Evolutionary conservation across 2,329 filamentous ascomycete genomes (phyloP), one percentile per base, ranked within the genome.

Genomic region (Arthrobotrys musiformis): DNA sequence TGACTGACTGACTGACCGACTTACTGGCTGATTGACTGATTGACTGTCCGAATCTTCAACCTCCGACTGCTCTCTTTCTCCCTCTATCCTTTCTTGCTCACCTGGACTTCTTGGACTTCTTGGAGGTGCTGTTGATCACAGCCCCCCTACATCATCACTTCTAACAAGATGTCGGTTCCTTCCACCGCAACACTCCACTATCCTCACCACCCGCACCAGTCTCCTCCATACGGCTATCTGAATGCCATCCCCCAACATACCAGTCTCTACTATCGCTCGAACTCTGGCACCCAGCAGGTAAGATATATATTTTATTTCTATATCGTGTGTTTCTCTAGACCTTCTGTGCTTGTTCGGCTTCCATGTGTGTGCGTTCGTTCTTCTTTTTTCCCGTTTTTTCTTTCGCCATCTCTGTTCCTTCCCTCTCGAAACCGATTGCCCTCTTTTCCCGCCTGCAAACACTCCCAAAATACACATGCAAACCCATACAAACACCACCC

Each of bases 161-260:
- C n/a, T 35, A 64, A 52, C 44, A 70, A 54, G 60, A 77, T 77
- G 73, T 77, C 73, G 22, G 73, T 70, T 56, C 73, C 73, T 22
- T 77, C 73, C 30, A 77, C 73, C 2, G 73, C 73, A 60, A 77
- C 73, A 64, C 73, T 77, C 54, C 73, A 77, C 61, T 77, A 77
- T 44, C 73, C 73, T 44, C 73, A 77, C 50, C 66, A 70, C 58
- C 73, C 66, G 35, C 64, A 68, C 50, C 73, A 77, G 24, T 77
- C 73, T 60, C 73, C 73, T 2, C 66, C 73, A n/a, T 77, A 70
- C 50, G 73, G 66, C 15, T 77, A 77, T 62, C 60, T 77, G 33
- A 77, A 77, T 50, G 22, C 73, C 19, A 42, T 77, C 37, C 66
- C 73, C 40, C 73, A 77, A 50, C 73, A 77, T 48, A 48, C 44